Evolutionary conservation across 768 basidiomycete genomes (phyloP), one percentile per base, ranked within the genome.

Genomic region (Agrocybe praecox): DNA sequence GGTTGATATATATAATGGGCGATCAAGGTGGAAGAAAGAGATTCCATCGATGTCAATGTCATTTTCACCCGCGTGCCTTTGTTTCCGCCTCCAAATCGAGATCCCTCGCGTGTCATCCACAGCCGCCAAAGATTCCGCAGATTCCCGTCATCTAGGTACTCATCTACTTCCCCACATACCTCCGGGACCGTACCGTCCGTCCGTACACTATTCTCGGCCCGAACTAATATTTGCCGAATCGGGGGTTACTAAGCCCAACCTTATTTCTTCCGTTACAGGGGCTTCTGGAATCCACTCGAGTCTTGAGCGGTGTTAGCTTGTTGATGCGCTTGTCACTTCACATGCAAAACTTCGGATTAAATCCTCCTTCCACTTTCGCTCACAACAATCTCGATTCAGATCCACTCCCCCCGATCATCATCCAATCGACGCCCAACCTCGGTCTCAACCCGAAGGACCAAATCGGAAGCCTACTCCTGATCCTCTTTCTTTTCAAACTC

Each of bases 1-100:
- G 73, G 68, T 74, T 73, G 76, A 79, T 83, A 82, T 84, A 83
- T 85, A 86, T 82, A 83, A 76, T 72, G 64, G 82, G 80, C 82
- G 81, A 83, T 84, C 83, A 82, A 76, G 69, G 64, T 72, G 74
- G 74, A 69, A 69, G 67, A 53, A 69, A 68, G 69, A 77, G 76
- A 79, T 79, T 66, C 62, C 62, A 80, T 81, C 79, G 67, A 74
- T 72, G 73, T 72, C 67, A 69, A 72, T 76, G 72, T 76, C 72
- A 79, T 80, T 61, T 72, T 72, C 72, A 76, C 72, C 81, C 83
- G 80, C 81, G 81, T 83, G 80, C 83, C 81, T 82, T 77, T 77
- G 74, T 76, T 74, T 74, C 79, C 80, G 80, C 67, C 58, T 76
- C 67, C 76, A 74, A 74, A 80, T 72, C 74, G 65, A 74, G 74